Conservation (phyloP, 1,284 basidiomycete genomes). For the Chalciporus piperatoides region DNA sequence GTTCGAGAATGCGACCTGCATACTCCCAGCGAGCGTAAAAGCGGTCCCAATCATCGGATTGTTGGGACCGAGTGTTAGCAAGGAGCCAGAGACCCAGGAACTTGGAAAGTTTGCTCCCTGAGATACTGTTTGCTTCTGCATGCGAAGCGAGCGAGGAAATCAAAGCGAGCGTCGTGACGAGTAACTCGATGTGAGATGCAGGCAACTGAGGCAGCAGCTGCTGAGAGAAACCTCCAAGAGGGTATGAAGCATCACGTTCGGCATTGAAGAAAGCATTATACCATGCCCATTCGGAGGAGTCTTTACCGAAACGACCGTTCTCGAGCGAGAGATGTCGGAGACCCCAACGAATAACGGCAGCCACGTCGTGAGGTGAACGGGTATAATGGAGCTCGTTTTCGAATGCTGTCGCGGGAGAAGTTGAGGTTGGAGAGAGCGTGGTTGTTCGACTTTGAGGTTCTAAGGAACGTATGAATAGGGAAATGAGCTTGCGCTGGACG, state of each 20-base stretch:
- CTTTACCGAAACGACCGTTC: conserved; percentile 48
- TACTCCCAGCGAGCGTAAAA: conserved; percentile 73
- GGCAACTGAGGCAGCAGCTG: conserved; percentile 56
- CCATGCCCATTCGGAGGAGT: conserved; percentile 50
- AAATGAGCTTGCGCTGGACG: conserved; percentile 63
- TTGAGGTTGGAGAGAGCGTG: conserved; percentile 47
- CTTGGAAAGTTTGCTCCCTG: conserved; percentile 70
- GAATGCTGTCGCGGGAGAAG: conserved; percentile 47
- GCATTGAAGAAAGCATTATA: conserved; percentile 57
- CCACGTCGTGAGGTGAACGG: conserved; percentile 67
- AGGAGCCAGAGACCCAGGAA: conserved; percentile 72
- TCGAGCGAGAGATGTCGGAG: conserved; percentile 66
- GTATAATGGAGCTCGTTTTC: conserved; percentile 60
- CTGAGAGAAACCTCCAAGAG: conserved; percentile 56
- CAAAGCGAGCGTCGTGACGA: conserved; percentile 54
- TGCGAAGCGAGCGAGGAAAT: conserved; percentile 67
- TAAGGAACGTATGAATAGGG: conserved; percentile 65
- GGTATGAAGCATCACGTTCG: conserved; percentile 55
- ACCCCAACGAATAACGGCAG: conserved; percentile 75
- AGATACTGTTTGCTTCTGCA: conserved; percentile 64
- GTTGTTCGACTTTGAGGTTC: conserved; percentile 41
- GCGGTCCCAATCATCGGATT: conserved; percentile 43
- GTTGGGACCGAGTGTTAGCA: conserved; percentile 40
- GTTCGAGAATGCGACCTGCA: conserved; percentile 65
- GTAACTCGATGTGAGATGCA: conserved; percentile 50